Base-by-base conservation (phyloP, 805 yeast genomes). In the Tetrapisispora pingtungensis region DNA sequence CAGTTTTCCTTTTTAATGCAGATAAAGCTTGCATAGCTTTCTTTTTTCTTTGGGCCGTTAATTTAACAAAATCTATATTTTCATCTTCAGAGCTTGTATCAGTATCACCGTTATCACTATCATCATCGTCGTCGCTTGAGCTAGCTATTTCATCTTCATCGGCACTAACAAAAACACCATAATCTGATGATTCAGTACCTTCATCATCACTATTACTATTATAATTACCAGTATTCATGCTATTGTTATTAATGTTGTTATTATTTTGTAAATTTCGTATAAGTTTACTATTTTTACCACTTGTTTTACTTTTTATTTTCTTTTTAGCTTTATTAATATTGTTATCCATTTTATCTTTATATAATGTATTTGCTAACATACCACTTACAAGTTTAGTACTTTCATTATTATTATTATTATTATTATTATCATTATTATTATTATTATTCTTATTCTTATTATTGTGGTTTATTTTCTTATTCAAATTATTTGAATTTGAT, bases 31-130 rank as follows among this genome's bases (percentile, higher is more conserved):
- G 73, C 70, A 75, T 65, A 1, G 78, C 70, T 47, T 66, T 71
- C 33, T 76, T 76, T 62, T 81, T 77, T 49, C 78, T 69, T 58
- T 81, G 82, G 10, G 81, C 84, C 31, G 84, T 83, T 48, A 84
- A 63, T 58, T 75, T 76, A 14, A 83, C 84, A 58, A 80, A 81
- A 62, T 84, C 90, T 2, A 82, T 78, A 51, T 77, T 79, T 32
- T 78, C 79, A 51, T 79, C 86, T 52, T 77, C 81, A 0, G 81
- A 76, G 10, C 80, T 74, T 10, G 74, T 67, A 27, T 62, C 70
- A 32, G 69, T 68, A 18, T 70, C 71, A 31, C 62, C 69, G 15
- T 62, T 71, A 7, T 61, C 66, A 13, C 62, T 70, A 17, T 62
- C 69, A 10, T 62, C 68, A 17, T 62, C 69, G 10, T 62, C 68